These are phyloP conservation scores for Pseudogymnoascus sp. DNA, from an alignment of 2,329 filamentous ascomycete genomes.

Conservation along the genomic window DNA sequence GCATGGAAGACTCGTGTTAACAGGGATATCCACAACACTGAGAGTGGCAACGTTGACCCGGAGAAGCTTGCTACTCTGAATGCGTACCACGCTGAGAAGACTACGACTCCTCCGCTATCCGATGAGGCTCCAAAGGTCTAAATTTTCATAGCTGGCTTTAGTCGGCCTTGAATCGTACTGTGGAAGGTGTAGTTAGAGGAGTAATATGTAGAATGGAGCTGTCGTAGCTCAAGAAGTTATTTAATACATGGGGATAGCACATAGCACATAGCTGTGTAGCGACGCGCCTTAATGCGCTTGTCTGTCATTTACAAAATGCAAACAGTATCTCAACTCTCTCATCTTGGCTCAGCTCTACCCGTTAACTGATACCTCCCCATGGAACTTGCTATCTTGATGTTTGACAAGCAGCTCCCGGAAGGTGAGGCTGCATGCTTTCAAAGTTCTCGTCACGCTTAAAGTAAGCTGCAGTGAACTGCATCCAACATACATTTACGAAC, in stretches of 20 bases:
- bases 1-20: conserved; percentile 22
- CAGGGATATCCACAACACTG: conserved; percentile 16
- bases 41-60: conserved; percentile 24
- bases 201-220: neutral
- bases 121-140: conserved; percentile 1
- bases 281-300: neutral
- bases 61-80: conserved; percentile 20
- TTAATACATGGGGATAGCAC: neutral
- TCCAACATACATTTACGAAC: neutral
- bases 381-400: neutral
- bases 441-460: neutral
- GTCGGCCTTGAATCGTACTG: neutral
- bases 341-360: neutral
- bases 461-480: neutral
- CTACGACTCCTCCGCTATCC: neutral
- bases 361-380: neutral
- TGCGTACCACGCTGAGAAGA: conserved; percentile 11
- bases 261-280: neutral
- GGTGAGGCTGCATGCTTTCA: neutral
- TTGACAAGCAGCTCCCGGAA: neutral
- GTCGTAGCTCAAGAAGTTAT: neutral
- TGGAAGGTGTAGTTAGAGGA: neutral
- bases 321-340: neutral
- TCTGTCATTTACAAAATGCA: conserved; percentile 1
- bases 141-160: neutral